phyloP scores from a whole-genome alignment of 2,329 filamentous ascomycete genomes.

The Rutstroemia sp. region DNA sequence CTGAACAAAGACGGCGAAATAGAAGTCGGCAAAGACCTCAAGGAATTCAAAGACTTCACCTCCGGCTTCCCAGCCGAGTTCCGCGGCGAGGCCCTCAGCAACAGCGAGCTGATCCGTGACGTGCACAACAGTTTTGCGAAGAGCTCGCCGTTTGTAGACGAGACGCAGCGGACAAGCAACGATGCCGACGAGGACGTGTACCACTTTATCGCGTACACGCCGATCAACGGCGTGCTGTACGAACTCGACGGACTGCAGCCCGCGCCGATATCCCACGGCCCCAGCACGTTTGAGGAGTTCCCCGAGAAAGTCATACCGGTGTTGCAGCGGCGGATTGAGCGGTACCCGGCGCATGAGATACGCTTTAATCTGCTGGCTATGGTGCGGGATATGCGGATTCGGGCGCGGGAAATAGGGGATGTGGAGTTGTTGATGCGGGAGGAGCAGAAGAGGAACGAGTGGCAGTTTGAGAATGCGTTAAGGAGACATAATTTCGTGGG shows the following conservation, averaged over 20 bases:
- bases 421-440: slow-evolving; percentile 69
- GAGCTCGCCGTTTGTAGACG: slow-evolving; percentile 82
- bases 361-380: slow-evolving; percentile 94
- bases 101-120: slow-evolving; percentile 51
- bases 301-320: slow-evolving; percentile 79
- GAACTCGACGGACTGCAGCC: slow-evolving; percentile 94
- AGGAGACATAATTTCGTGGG: slow-evolving; percentile 93
- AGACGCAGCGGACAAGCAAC: slow-evolving; percentile 65
- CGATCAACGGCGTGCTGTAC: slow-evolving; percentile 73
- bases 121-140: slow-evolving; percentile 70
- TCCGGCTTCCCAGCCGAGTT: slow-evolving; percentile 58
- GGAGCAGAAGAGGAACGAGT: slow-evolving; percentile 74
- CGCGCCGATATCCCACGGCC: slow-evolving; percentile 81
- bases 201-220: slow-evolving; percentile 95
- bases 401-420: slow-evolving; percentile 77
- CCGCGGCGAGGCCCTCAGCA: slow-evolving; percentile 62
- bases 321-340: slow-evolving; percentile 70
- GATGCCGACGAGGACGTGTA: slow-evolving; percentile 79
- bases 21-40: slow-evolving; percentile 52
- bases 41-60: slow-evolving; percentile 66
- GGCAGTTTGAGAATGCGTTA: slow-evolving; percentile 93
- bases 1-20: slow-evolving; percentile 69
- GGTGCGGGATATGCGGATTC: slow-evolving; percentile 71
- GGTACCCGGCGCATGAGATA: slow-evolving; percentile 84
- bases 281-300: slow-evolving; percentile 64